Evolutionary conservation across 2,329 filamentous ascomycete species (phyloP), one percentile per base, ranked within the genome.

Genomic region (Waltergamsia citrina): DNA sequence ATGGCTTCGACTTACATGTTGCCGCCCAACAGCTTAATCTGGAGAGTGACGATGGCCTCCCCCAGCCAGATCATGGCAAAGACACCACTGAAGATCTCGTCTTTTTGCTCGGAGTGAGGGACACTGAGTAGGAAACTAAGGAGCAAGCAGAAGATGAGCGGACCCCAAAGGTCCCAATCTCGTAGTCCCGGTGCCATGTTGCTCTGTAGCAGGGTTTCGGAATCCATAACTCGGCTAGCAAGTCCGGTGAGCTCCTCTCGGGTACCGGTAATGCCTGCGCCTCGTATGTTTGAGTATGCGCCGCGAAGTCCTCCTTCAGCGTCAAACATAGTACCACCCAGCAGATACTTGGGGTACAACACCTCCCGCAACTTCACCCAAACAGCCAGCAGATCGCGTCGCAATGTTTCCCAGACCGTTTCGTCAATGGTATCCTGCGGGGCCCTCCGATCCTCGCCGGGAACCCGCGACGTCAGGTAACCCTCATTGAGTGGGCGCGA

Each of bases 331-430:
- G 71, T 75, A 20, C 76, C 76, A 23, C 74, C 74, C 17, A 98
- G 80, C 32, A 98, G 71, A 63, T 96, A 96, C 52, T 88, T 88
- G 14, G 92, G 92, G 61, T 86, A 98, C 40, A 98, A 75, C 25
- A 98, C 92, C 67, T 95, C 90, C 57, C 85, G 81, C 80, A 98
- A 86, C 71, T 98, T 98, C 62, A 85, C 84, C 90, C 92, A 96
- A 23, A 96, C 86, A 18, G 87, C 92, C 7, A 90, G 62, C 44
- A 98, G 65, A 57, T 98, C 92, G 45, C 92, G 81, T 34, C 84
- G 85, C 40, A 98, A 68, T n/a, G 92, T 98, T 28, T 90, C 85
- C 92, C 92, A 98, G 26, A 98, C 92, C 2, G 79, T 81, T 63
- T 98, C 92, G 59, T 98, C 92, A 57, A 98, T 93, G 29, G 92